Evolutionary conservation across 2,329 filamentous ascomycete species (phyloP), one percentile per base, ranked within the genome.

Genomic region (Ustulina deusta): DNA sequence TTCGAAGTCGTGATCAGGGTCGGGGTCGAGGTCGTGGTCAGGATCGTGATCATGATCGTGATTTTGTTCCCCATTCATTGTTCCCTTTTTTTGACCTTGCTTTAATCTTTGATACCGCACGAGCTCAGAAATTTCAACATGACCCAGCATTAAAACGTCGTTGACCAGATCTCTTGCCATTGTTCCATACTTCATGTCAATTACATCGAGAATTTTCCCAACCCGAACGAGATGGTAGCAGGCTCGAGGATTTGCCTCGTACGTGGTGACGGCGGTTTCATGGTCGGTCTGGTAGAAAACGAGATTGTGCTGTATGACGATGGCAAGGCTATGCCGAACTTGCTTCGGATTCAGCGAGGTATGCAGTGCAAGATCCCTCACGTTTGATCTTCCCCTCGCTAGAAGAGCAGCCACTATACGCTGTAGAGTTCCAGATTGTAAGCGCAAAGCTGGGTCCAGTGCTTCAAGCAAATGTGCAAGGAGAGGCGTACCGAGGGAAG

Each of bases 251-350:
- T 97, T 94, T 66, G 93, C 92, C 78, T 97, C 93, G 81, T 98
- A 99, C 77, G 89, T 89, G 27, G 92, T 91, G 57, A 85, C 79
- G 52, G 86, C 86, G 49, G 88, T 86, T 63, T 90, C 87, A 63
- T 84, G 78, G 67, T 90, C 86, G 72, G 89, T 88, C 71, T 89
- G 86, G 79, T 94, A 91, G 78, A 90, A 93, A 70, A 97, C 84
- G 56, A 98, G 87, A 76, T 94, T 93, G 78, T 97, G 92, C 78
- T 98, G 95, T 48, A 97, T 87, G 71, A 98, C 89, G 36, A 96
- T 91, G 61, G 90, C 90, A 59, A 99, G 86, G 22, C 92, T 94
- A 81, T 94, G 90, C 74, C 91, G 92, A 71, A 97, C 83, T 77
- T 97, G 91, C 61, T 89, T 88, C n/a, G 87, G 85, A 62, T 87